Evolutionary conservation across 495 filamentous ascomycete genomes (phyloP).

Genomic region (Daldinia grandis): DNA sequence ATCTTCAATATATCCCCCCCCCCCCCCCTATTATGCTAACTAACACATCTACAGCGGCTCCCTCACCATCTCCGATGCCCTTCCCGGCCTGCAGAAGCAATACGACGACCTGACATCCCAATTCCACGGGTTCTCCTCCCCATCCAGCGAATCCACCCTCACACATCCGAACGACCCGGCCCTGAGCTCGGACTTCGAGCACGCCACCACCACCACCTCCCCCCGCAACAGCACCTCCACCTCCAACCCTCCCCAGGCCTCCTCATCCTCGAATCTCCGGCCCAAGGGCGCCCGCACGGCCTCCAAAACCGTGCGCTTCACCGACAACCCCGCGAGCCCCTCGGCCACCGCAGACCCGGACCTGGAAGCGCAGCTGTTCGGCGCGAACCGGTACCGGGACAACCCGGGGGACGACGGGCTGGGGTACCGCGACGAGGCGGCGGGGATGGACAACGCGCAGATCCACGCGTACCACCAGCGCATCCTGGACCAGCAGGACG

Average conservation of each 20-base stretch:
- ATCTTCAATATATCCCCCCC: neutral
- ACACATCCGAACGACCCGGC: constrained; percentile 72
- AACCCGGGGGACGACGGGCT: constrained; percentile 52
- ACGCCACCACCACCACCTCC: constrained; percentile 64
- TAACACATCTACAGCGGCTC: constrained; percentile 52
- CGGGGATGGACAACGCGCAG: constrained; percentile 75
- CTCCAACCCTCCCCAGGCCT: constrained; percentile 62
- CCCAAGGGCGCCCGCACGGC: constrained; percentile 40
- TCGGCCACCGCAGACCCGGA: constrained; percentile 52
- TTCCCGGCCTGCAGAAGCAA: constrained; percentile 64
- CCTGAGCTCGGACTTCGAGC: constrained; percentile 71
- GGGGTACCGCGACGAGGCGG: constrained; percentile 63
- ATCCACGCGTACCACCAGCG: constrained; percentile 84
- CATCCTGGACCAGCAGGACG: constrained; percentile 86
- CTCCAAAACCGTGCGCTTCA: constrained; percentile 90
- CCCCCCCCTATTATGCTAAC: constrained; percentile 23
- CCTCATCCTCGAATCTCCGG: constrained; percentile 46
- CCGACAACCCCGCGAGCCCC: constrained; percentile 63
- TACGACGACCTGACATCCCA: constrained; percentile 66
- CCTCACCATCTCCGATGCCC: constrained; percentile 55
- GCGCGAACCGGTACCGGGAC: constrained; percentile 63
- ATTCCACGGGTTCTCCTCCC: constrained; percentile 67
- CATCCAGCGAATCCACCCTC: constrained; percentile 58
- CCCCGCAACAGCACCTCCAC: constrained; percentile 52
- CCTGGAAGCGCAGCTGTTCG: constrained; percentile 69